phyloP scores from a whole-genome alignment of 2,329 filamentous ascomycete species.

The Raffaelea arxii region DNA sequence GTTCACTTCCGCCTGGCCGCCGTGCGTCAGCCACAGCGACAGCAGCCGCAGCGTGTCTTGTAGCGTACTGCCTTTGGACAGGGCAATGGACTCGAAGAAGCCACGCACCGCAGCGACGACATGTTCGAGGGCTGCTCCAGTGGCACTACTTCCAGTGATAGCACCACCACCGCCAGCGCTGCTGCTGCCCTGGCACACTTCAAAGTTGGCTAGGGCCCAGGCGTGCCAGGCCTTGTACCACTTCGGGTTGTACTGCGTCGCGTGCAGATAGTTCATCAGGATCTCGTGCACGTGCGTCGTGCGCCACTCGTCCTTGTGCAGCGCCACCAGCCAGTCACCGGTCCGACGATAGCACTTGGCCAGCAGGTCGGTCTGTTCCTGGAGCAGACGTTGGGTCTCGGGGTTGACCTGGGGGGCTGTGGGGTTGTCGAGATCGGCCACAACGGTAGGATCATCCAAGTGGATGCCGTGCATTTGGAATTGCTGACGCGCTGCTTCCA shows the following conservation, averaged over 20 bases:
- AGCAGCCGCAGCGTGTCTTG: constrained; percentile 90
- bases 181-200: constrained; percentile 43
- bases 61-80: constrained; percentile 84
- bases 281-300: constrained; percentile 80
- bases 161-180: background rate
- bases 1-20: constrained; percentile 80
- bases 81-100: constrained; percentile 93
- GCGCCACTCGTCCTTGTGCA: constrained; percentile 85
- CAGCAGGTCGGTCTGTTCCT: constrained; percentile 61
- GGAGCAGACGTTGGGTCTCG: constrained; percentile 41
- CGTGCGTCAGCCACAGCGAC: constrained; percentile 94
- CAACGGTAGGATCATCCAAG: constrained; percentile 1
- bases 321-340: constrained; percentile 85
- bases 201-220: constrained; percentile 96
- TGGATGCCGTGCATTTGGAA: constrained; percentile 35
- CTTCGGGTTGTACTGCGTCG: constrained; percentile 84
- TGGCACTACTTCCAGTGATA: background rate
- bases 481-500: constrained; percentile 44
- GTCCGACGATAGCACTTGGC: constrained; percentile 95
- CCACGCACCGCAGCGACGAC: constrained; percentile 91
- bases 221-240: constrained; percentile 99
- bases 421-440: constrained; percentile 23
- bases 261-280: constrained; percentile 79
- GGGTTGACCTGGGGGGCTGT: constrained; percentile 27
- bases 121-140: constrained; percentile 49